phyloP scores from a whole-genome alignment of 352 stramenopile species.

The Peronosclerospora sorghi region DNA sequence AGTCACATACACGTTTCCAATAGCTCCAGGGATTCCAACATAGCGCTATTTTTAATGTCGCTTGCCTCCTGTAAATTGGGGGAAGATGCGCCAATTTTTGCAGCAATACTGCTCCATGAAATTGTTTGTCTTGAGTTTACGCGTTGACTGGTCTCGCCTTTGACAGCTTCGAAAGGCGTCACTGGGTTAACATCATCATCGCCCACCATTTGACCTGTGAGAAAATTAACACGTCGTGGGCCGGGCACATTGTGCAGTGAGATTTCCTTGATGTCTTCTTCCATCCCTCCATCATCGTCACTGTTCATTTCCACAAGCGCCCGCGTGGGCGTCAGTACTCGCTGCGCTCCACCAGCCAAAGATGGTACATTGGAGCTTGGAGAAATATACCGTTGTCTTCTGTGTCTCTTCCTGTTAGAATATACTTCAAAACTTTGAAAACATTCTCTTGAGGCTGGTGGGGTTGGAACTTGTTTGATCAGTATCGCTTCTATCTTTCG shows the following conservation, averaged over 20 bases:
- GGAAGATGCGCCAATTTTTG: too few relatives aligned
- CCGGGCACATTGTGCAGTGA: slow-evolving; percentile 8
- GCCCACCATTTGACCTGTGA: slow-evolving; percentile 5
- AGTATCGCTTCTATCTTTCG: slow-evolving; percentile 6
- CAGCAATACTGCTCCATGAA: too few relatives aligned
- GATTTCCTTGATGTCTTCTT: slow-evolving; percentile 15
- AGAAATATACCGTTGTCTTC: slow-evolving; percentile 29
- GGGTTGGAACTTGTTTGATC: too few relatives aligned
- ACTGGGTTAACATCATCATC: slow-evolving; percentile 4
- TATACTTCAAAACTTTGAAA: background rate
- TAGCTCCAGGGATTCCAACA: too few relatives aligned
- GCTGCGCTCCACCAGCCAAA: slow-evolving; percentile 48
- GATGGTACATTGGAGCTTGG: too few relatives aligned
- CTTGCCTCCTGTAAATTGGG: too few relatives aligned
- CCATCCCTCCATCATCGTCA: slow-evolving; percentile 20
- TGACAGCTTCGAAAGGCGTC: background rate
- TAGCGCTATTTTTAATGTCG: too few relatives aligned
- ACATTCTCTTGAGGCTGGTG: background rate
- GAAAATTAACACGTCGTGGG: slow-evolving; percentile 17
- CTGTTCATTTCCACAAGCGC: slow-evolving; percentile 8
- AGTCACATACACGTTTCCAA: slow-evolving; percentile 77
- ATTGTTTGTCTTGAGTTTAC: too few relatives aligned
- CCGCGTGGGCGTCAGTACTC: slow-evolving; percentile 41
- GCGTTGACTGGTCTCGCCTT: slow-evolving; percentile 6
- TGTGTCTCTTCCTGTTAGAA: slow-evolving; percentile 27